phyloP scores from a whole-genome alignment of 768 basidiomycete species.

The Xerocomellus dryophilus region DNA sequence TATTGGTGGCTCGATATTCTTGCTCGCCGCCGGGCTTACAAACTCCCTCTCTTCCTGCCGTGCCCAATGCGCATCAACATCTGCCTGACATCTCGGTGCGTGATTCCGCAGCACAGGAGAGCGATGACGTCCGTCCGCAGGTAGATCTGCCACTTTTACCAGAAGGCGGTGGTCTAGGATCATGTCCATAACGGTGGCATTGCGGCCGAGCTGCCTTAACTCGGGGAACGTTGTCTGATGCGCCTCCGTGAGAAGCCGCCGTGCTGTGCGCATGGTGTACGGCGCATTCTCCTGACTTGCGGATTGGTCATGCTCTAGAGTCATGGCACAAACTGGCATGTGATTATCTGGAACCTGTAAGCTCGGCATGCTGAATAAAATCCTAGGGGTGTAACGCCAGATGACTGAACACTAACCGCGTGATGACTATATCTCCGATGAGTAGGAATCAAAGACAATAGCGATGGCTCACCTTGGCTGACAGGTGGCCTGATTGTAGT shows the following conservation, averaged over 20 bases:
- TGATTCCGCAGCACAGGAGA: constrained; percentile 17
- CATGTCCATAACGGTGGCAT: constrained; percentile 45
- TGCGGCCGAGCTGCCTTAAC: constrained; percentile 31
- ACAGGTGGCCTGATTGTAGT: constrained; percentile 10
- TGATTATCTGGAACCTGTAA: neutral
- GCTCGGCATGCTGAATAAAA: constrained; percentile 13
- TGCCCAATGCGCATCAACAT: constrained; percentile 38
- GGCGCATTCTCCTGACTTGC: neutral
- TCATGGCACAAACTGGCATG: neutral
- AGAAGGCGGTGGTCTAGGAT: constrained; percentile 37
- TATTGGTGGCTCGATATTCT: constrained; percentile 27
- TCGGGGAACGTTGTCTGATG: constrained; percentile 29
- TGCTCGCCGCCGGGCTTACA: neutral
- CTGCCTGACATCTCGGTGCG: constrained; percentile 29
- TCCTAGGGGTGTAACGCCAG: neutral
- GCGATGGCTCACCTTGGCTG: constrained; percentile 17
- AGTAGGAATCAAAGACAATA: constrained; percentile 20
- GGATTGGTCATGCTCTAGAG: neutral
- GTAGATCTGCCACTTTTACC: constrained; percentile 5
- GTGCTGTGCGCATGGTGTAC: constrained; percentile 2
- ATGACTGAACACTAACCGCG: constrained; percentile 7
- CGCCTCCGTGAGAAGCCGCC: constrained; percentile 28
- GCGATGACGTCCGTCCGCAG: constrained; percentile 2
- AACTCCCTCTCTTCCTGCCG: constrained; percentile 23
- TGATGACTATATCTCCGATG: constrained; percentile 4